These are phyloP conservation scores for Fusarium sp. DNA, from an alignment of 2,329 filamentous ascomycete genomes.

Conservation along the genomic window DNA sequence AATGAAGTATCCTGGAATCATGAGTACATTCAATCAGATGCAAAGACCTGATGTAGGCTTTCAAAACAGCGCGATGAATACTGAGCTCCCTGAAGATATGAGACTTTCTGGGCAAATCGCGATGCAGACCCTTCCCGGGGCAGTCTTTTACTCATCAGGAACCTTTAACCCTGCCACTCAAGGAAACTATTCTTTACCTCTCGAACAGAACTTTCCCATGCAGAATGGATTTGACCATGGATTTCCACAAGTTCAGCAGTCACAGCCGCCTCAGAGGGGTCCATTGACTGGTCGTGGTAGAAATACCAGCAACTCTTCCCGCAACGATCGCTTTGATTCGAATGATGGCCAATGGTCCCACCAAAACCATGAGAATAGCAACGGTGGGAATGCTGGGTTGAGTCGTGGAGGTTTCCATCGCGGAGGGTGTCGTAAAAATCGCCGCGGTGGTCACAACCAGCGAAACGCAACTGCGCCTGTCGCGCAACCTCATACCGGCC, in stretches of 20 bases:
- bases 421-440: slow-evolving; percentile 16
- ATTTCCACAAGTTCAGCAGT: slow-evolving; percentile 3
- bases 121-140: neutral
- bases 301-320: slow-evolving; percentile 13
- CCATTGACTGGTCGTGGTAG: neutral
- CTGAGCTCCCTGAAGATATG: neutral
- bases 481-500: slow-evolving; percentile 2
- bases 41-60: neutral
- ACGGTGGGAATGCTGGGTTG: neutral
- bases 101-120: neutral
- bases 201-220: neutral
- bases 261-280: slow-evolving; percentile 2
- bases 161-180: neutral
- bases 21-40: neutral
- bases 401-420: slow-evolving; percentile 25
- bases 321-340: slow-evolving; percentile 7
- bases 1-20: neutral
- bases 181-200: neutral
- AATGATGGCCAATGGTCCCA: slow-evolving; percentile 22
- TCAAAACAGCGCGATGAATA: neutral
- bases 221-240: slow-evolving; percentile 7
- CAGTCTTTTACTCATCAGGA: slow-evolving; percentile 6
- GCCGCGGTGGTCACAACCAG: slow-evolving; percentile 31
- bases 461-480: slow-evolving; percentile 34
- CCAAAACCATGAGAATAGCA: slow-evolving; percentile 17